Evolutionary conservation across 2,329 filamentous ascomycete species (phyloP).

Genomic region (Furcasterigmium sp.): DNA sequence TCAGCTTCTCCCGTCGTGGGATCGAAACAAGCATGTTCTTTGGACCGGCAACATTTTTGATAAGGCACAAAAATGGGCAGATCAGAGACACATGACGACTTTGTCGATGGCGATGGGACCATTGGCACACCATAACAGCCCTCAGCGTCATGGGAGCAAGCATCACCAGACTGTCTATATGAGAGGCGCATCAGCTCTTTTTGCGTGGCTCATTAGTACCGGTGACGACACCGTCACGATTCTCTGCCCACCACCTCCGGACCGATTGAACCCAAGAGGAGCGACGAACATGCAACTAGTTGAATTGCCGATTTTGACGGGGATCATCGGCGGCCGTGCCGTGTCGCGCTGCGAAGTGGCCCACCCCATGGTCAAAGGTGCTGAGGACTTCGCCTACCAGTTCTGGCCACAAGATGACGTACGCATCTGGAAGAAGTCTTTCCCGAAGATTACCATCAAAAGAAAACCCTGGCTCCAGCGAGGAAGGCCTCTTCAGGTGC

Average conservation of each 20-base stretch:
- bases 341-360: constrained; percentile 2
- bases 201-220: constrained; percentile 9
- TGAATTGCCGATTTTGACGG: constrained; percentile 13
- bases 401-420: constrained; percentile 13
- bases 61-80: constrained; percentile 12
- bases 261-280: constrained; percentile 11
- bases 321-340: constrained; percentile 4
- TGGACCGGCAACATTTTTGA: constrained; percentile 13
- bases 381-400: constrained; percentile 8
- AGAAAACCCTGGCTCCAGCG: too few species aligned
- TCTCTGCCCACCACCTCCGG: constrained; percentile 12
- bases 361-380: constrained; percentile 5
- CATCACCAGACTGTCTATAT: constrained; percentile 7
- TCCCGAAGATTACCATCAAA: too few species aligned
- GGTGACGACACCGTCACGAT: constrained; percentile 11
- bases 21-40: constrained; percentile 7
- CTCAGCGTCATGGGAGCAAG: neutral
- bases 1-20: too few species aligned
- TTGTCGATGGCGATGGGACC: constrained; percentile 13
- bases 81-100: constrained; percentile 9
- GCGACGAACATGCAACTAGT: constrained; percentile 8
- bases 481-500: too few species aligned
- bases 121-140: constrained; percentile 4
- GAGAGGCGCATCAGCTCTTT: constrained; percentile 14
- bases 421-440: too few species aligned